These are phyloP conservation scores for Tolypocladium endophyticum DNA, from an alignment of 2,329 filamentous ascomycete species.

Conservation along the genomic window DNA sequence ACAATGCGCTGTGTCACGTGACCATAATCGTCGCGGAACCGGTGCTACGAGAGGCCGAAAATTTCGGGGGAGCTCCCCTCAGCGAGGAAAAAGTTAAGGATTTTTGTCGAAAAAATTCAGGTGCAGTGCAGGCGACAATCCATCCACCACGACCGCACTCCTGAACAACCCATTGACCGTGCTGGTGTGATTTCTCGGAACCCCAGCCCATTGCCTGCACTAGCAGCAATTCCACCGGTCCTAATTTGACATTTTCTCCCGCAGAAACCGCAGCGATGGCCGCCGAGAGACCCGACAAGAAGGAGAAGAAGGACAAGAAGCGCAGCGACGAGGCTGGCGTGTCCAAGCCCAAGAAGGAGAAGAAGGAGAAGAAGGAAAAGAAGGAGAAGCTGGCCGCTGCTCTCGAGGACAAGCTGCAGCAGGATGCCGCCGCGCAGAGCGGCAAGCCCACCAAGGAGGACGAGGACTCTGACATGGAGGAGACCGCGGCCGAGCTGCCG, in stretches of 20 bases:
- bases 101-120: constrained; percentile 18
- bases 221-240: neutral
- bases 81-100: constrained; percentile 19
- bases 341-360: constrained; percentile 46
- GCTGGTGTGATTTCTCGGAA: neutral
- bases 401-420: constrained; percentile 55
- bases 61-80: constrained; percentile 13
- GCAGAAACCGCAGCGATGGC: constrained; percentile 24
- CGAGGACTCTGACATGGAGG: constrained; percentile 34
- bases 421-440: constrained; percentile 35
- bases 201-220: neutral
- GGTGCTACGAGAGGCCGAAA: constrained; percentile 20
- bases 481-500: constrained; percentile 28
- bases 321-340: constrained; percentile 43
- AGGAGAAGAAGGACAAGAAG: constrained; percentile 51
- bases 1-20: constrained; percentile 2
- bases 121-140: constrained; percentile 11
- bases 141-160: neutral
- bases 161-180: constrained; percentile 4
- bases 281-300: constrained; percentile 37
- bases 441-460: constrained; percentile 27
- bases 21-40: constrained; percentile 11
- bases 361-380: constrained; percentile 60
- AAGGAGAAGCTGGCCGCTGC: constrained; percentile 60
- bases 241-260: neutral